These are phyloP conservation scores for Cruciata laevipes DNA, from an alignment of 257 asterid species.

Conservation along the genomic window DNA sequence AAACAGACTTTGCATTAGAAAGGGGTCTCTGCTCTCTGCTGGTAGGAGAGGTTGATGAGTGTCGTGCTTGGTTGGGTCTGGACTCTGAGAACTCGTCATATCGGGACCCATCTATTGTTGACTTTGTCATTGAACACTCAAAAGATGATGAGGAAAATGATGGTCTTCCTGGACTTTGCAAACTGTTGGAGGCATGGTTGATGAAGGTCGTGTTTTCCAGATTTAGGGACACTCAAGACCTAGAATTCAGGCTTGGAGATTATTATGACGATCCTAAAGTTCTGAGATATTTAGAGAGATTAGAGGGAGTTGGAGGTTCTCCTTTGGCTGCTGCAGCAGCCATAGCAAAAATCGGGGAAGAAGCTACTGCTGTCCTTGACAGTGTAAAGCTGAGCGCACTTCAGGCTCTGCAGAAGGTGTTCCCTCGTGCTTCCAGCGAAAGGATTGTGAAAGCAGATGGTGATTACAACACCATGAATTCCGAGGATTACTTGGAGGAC, in stretches of 20 bases:
- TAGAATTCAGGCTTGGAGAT: constrained; percentile 76
- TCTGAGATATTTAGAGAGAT: constrained; percentile 79
- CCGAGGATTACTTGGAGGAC: constrained; percentile 22
- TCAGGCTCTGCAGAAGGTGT: constrained; percentile 81
- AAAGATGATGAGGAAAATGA: constrained; percentile 66
- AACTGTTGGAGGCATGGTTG: constrained; percentile 91
- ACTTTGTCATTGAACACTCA: constrained; percentile 77
- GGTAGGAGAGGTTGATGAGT: constrained; percentile 87
- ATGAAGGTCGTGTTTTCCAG: constrained; percentile 96
- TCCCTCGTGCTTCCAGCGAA: constrained; percentile 56
- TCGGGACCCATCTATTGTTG: constrained; percentile 73
- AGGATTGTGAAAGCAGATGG: constrained; percentile 33
- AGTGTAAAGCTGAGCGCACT: constrained; percentile 76
- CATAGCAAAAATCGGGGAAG: constrained; percentile 87
- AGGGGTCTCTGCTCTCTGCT: constrained; percentile 98
- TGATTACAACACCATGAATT: constrained; percentile 28
- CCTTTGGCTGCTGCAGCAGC: constrained; percentile 99
- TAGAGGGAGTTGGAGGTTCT: constrained; percentile 81
- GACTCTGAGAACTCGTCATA: constrained; percentile 66
- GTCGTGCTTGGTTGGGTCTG: constrained; percentile 91
- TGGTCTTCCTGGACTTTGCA: constrained; percentile 89
- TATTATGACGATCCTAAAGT: constrained; percentile 95
- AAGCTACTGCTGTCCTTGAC: constrained; percentile 94
- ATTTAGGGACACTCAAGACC: constrained; percentile 76
- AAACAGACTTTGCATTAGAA: constrained; percentile 84